Percentiles rank a stretch among this genome's conserved stretches.
Evolutionary conservation across 768 basidiomycete genomes (phyloP).

Genomic region (Pulveroboletus sp.): DNA sequence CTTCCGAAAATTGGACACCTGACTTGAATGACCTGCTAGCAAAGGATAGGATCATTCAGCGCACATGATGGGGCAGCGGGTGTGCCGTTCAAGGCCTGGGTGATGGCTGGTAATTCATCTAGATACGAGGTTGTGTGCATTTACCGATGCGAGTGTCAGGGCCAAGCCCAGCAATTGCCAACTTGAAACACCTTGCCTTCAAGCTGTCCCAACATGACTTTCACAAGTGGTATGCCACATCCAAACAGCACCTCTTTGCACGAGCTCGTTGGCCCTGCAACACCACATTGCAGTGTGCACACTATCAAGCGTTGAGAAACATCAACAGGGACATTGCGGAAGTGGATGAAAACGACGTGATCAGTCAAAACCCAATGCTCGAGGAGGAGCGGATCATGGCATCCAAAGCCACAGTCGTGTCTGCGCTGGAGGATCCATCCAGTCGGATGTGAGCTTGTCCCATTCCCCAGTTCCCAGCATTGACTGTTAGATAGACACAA

Average conservation of each 20-base stretch:
- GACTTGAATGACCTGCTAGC: too few relatives aligned
- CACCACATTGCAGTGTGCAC: slow-evolving; percentile 6
- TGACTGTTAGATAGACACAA: slow-evolving; percentile 8
- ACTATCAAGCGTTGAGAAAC: slow-evolving; percentile 4
- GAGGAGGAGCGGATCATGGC: slow-evolving; percentile 15
- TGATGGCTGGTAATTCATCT: too few relatives aligned
- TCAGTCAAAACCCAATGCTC: slow-evolving; percentile 10
- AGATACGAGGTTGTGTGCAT: background rate
- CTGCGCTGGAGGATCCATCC: slow-evolving; percentile 16
- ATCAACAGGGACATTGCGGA: background rate
- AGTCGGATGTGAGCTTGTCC: slow-evolving; percentile 9
- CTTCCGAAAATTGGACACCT: too few relatives aligned
- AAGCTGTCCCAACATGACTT: too few relatives aligned
- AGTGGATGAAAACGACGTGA: slow-evolving; percentile 9
- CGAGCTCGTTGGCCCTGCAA: slow-evolving; percentile 7
- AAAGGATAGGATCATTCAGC: too few relatives aligned
- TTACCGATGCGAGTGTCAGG: background rate
- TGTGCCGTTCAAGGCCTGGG: too few relatives aligned
- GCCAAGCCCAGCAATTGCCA: too few relatives aligned
- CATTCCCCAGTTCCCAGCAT: background rate
- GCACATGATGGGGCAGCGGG: too few relatives aligned
- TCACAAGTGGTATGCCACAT: slow-evolving; percentile 2
- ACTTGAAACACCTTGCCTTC: too few relatives aligned
- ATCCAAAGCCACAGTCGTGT: slow-evolving; percentile 8
- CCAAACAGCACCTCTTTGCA: background rate